These are phyloP conservation scores for Aureobasidium sp. DNA, from an alignment of 2,329 filamentous ascomycete genomes.

Conservation along the genomic window DNA sequence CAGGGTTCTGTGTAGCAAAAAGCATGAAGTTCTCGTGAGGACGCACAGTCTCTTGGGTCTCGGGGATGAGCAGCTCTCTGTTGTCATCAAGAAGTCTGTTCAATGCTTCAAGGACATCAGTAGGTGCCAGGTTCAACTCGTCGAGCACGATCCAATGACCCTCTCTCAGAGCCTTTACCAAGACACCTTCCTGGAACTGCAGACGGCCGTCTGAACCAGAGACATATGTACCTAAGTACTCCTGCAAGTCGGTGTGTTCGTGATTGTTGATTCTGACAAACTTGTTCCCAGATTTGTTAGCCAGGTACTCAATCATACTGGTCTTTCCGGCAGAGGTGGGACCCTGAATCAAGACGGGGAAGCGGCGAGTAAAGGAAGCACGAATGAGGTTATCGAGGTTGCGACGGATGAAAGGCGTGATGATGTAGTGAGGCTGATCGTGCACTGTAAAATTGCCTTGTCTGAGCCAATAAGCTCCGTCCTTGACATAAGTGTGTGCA, in stretches of 20 bases:
- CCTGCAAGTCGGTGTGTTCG: conserved; percentile 95
- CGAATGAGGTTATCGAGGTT: conserved; percentile 93
- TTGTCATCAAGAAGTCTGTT: conserved; percentile 97
- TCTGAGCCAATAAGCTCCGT: conserved; percentile 60
- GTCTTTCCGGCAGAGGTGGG: conserved; percentile 97
- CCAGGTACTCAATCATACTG: conserved; percentile 98
- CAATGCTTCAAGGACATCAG: conserved; percentile 90
- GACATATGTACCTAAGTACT: conserved; percentile 92
- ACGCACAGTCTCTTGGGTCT: conserved; percentile 88
- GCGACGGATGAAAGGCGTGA: conserved; percentile 88
- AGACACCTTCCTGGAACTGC: conserved; percentile 83
- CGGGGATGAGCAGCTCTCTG: conserved; percentile 86
- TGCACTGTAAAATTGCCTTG: conserved; percentile 62
- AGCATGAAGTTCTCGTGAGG: conserved; percentile 96
- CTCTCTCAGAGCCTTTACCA: conserved; percentile 85
- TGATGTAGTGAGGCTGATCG: conserved; percentile 84
- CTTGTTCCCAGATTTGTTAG: conserved; percentile 92
- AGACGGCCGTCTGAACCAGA: conserved; percentile 80
- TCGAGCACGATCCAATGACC: conserved; percentile 98
- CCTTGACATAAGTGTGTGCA: conserved; percentile 66
- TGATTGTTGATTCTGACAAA: conserved; percentile 99
- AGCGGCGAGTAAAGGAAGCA: conserved; percentile 83
- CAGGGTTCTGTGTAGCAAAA: conserved; percentile 95
- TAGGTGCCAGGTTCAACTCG: conserved; percentile 92
- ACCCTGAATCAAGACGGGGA: conserved; percentile 91